These are phyloP conservation scores for Lodderomyces metapsilosis DNA, from an alignment of 1,139 yeast genomes.

Conservation along the genomic window DNA sequence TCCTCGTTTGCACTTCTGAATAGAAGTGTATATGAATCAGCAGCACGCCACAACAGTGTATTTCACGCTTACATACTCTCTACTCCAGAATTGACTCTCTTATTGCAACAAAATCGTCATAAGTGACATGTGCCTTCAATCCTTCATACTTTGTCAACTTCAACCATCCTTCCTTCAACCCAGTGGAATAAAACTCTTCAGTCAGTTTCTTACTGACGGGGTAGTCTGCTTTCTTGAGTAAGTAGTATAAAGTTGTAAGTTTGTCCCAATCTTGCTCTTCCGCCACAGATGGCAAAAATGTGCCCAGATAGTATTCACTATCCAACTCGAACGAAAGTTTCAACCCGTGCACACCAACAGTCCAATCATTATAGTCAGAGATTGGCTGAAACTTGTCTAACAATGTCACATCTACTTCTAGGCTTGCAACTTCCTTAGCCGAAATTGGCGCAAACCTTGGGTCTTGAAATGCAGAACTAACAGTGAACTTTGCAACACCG, in stretches of 20 bases:
- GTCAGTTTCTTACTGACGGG: slow-evolving; percentile 18
- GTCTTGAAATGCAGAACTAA: slow-evolving; percentile 73
- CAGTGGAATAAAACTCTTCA: slow-evolving; percentile 28
- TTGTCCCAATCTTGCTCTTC: slow-evolving; percentile 86
- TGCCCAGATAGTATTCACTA: slow-evolving; percentile 54
- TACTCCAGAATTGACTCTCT: slow-evolving; percentile 9
- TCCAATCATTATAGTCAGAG: slow-evolving; percentile 65
- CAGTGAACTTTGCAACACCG: slow-evolving; percentile 64
- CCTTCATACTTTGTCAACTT: slow-evolving; percentile 40
- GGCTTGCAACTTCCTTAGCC: slow-evolving; percentile 46
- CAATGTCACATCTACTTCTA: slow-evolving; percentile 58
- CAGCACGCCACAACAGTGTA: too few species aligned
- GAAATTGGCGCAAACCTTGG: slow-evolving; percentile 71
- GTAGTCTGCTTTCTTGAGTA: slow-evolving; percentile 69
- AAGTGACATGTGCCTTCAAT: slow-evolving; percentile 27
- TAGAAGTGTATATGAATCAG: too few species aligned
- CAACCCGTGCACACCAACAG: slow-evolving; percentile 79
- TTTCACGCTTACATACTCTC: too few species aligned
- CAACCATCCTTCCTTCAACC: slow-evolving; percentile 36
- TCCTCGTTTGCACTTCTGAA: too few species aligned
- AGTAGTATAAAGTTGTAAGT: slow-evolving; percentile 63
- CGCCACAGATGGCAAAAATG: slow-evolving; percentile 90
- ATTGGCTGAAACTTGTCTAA: slow-evolving; percentile 59
- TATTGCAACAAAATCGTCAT: slow-evolving; percentile 24
- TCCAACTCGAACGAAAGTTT: slow-evolving; percentile 47